Conservation (phyloP, 2,329 filamentous ascomycete genomes). For the Metarhizium rileyi region DNA sequence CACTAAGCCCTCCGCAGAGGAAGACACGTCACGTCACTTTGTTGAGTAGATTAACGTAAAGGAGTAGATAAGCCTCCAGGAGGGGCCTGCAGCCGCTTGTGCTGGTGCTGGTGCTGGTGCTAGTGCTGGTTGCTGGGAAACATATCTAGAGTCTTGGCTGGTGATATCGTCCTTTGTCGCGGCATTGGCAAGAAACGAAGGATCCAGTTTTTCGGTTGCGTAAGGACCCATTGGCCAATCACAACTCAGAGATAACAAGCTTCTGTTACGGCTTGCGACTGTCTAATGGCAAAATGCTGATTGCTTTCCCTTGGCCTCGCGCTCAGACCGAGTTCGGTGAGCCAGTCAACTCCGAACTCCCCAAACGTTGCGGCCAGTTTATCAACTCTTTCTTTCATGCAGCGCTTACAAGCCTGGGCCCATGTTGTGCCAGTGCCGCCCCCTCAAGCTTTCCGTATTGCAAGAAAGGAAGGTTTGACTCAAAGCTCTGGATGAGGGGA, state of each 20-base stretch:
- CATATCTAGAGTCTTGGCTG: neutral
- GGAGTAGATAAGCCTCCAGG: too few relatives aligned
- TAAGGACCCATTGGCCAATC: slow-evolving; percentile 4
- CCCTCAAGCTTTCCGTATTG: neutral
- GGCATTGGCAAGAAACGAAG: neutral
- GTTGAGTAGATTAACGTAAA: too few relatives aligned
- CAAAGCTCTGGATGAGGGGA: neutral
- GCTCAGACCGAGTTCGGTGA: slow-evolving; percentile 5
- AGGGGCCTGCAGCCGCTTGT: too few relatives aligned
- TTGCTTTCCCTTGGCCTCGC: slow-evolving; percentile 1
- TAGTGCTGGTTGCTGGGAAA: neutral
- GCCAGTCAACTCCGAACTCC: slow-evolving; percentile 6
- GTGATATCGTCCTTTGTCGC: neutral
- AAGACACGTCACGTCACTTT: neutral
- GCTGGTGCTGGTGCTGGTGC: too few relatives aligned
- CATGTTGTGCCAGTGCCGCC: neutral
- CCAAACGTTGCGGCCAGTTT: neutral
- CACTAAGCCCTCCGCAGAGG: neutral
- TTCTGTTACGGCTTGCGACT: slow-evolving; percentile 4
- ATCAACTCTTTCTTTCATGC: neutral
- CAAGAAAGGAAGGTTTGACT: neutral
- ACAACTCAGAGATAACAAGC: slow-evolving; percentile 5
- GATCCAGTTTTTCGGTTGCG: neutral
- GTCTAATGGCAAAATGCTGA: slow-evolving; percentile 3
- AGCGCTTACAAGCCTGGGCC: neutral